Conservation (phyloP, 2,329 filamentous ascomycete species). For the Venturia carpophila region DNA sequence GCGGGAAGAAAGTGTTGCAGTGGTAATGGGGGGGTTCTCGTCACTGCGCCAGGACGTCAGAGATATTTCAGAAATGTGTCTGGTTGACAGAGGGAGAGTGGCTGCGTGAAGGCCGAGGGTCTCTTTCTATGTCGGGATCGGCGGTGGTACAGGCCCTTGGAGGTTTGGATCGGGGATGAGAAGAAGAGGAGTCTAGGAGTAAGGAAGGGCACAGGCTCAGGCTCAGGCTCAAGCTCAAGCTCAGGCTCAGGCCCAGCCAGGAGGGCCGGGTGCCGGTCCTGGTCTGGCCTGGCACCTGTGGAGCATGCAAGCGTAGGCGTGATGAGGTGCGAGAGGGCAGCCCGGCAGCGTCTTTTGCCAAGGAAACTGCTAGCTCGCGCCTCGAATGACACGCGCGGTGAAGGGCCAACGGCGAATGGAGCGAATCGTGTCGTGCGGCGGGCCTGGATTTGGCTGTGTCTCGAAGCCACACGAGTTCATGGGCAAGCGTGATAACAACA, state of each 20-base stretch:
- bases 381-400: not conserved
- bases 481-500: not conserved
- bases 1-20: not conserved
- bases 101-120: not conserved
- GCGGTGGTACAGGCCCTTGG: not conserved
- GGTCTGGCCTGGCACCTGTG: not conserved
- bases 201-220: not conserved
- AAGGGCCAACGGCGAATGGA: not conserved
- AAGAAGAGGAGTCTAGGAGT: not conserved
- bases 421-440: not conserved
- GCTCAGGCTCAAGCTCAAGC: too few species aligned
- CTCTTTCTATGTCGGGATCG: not conserved
- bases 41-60: not conserved
- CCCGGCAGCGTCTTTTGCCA: too few species aligned
- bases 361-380: not conserved
- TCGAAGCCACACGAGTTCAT: not conserved
- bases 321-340: not conserved
- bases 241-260: too few species aligned
- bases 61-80: conserved; percentile 3
- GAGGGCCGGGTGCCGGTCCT: not conserved
- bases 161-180: not conserved
- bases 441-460: not conserved
- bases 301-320: not conserved
- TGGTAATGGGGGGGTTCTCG: not conserved
- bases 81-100: not conserved